Evolutionary conservation across 129 eudicot species (phyloP), one percentile per base, ranked within the genome.

Genomic region (Oenanthe sinensis): DNA sequence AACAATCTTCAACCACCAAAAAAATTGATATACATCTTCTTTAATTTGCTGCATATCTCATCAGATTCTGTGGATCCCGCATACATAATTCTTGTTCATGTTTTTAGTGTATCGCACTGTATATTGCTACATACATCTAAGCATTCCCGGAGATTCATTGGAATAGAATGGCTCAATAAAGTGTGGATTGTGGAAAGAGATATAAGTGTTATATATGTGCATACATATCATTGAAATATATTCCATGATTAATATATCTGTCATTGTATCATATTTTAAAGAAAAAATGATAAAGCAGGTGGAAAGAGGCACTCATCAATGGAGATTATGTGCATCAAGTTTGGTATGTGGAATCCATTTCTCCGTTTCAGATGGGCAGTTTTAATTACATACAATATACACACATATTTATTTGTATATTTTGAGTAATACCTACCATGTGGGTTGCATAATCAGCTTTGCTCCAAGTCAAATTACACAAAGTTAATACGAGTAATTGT

Each of bases 61-160:
- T 79, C 69, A 68, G 81, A 79, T 69, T 79, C 70, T 79, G 81
- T 79, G 75, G 77, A 69, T 68, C 81, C 77, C 81, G 39, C 81
- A 8, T n/a, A 2, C 42, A 14, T 6, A 45, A 4, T 11, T 28
- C 15, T 20, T 73, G 30, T 73, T n/a, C 2, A 44, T 58, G 58
- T 46, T 74, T 45, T 4, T n/a, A n/a, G 55, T 74, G 77, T n/a
- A 45, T n/a, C 22, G 39, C 33, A 24, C 11, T n/a, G 40, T 26
- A 46, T n/a, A 19, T 71, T 22, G 45, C 45, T 9, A 42, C 12
- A 43, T 14, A n/a, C 42, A 45, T 13, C 58, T 74, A 33, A n/a
- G 30, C 36, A 44, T 44, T 44, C 46, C 16, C 39, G 40, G 37
- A 74, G 10, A 74, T 45, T 73, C 60, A 74, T 74, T n/a, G 28